Base-by-base conservation (phyloP, 306 rosid genomes). In the Rubus idaeus region DNA sequence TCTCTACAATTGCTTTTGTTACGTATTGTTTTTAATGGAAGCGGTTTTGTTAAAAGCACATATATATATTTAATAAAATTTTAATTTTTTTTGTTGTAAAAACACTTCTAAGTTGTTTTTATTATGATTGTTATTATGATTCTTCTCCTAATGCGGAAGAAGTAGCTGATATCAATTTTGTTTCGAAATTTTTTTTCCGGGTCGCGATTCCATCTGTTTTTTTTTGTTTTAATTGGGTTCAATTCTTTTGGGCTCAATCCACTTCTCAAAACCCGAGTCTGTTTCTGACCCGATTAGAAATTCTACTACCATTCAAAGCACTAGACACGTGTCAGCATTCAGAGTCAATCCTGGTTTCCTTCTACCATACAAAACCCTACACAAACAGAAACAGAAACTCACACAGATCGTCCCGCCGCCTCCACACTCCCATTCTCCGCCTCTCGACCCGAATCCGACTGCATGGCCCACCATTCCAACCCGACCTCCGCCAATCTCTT, bases 331-430 rank as follows among this genome's bases (percentile, higher is more conserved):
- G 67, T 61, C 41, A 30, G 10, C 5, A 13, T 61, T 10, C 49
- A 45, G 10, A 45, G 49, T 13, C 53, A 7, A 58, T 40, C 12
- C 40, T 7, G 51, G 11, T 39, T 10, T 35, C 21, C 50, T 41
- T 26, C 49, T 51, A 47, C 35, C 39, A 3, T 4, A 37, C 40
- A 50, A 63, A 83, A 78, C 82, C 83, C 80, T 74, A 80, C 39
- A 11, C 16, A 45, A n/a, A 68, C 20, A 47, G 17, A 21, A 18
- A 23, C 7, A 23, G 1, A 42, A 9, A 3, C 3, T 0, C 21
- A 37, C 44, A 35, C 21, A 37, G 45, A 6, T 63, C 45, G 47
- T 9, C 1, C 7, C 17, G 75, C 85, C 35, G 86, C 83, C 80
- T 57, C 82, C 69, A 58, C 71, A 6, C 47, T 37, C 58, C 58